Conservation (phyloP, 805 yeast genomes). For the Kregervanrija delftensis region DNA sequence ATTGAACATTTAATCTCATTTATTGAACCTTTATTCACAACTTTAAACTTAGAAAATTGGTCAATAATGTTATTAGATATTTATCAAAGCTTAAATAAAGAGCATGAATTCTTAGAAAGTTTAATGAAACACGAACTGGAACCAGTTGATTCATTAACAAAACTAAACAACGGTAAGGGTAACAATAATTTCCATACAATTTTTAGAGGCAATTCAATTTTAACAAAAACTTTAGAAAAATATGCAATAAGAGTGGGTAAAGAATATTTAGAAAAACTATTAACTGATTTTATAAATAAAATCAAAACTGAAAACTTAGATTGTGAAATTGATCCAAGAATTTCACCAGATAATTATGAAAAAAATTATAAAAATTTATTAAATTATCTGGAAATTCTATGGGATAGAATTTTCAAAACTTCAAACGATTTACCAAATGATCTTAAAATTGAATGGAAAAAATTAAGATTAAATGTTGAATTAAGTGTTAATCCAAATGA, state of each 20-base stretch:
- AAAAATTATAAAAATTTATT: slow-evolving; percentile 33
- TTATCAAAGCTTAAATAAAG: slow-evolving; percentile 63
- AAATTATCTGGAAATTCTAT: slow-evolving; percentile 43
- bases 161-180: slow-evolving; percentile 32
- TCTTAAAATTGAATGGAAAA: slow-evolving; percentile 56
- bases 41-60: slow-evolving; percentile 41
- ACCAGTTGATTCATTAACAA: slow-evolving; percentile 37
- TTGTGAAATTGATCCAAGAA: slow-evolving; percentile 80
- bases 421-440: slow-evolving; percentile 69
- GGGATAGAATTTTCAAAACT: slow-evolving; percentile 60
- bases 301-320: slow-evolving; percentile 42
- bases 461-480: slow-evolving; percentile 59
- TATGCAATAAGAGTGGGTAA: slow-evolving; percentile 73
- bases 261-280: slow-evolving; percentile 64
- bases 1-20: slow-evolving; percentile 46
- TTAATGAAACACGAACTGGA: slow-evolving; percentile 62
- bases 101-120: slow-evolving; percentile 65
- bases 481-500: slow-evolving; percentile 51
- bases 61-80: slow-evolving; percentile 62
- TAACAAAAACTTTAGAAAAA: slow-evolving; percentile 75
- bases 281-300: slow-evolving; percentile 60
- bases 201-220: slow-evolving; percentile 79
- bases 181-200: slow-evolving; percentile 48
- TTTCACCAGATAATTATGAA: slow-evolving; percentile 28
- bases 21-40: slow-evolving; percentile 28